Base-by-base conservation (phyloP, 2,329 filamentous ascomycete species). In the Erysiphe neolycopersici region DNA sequence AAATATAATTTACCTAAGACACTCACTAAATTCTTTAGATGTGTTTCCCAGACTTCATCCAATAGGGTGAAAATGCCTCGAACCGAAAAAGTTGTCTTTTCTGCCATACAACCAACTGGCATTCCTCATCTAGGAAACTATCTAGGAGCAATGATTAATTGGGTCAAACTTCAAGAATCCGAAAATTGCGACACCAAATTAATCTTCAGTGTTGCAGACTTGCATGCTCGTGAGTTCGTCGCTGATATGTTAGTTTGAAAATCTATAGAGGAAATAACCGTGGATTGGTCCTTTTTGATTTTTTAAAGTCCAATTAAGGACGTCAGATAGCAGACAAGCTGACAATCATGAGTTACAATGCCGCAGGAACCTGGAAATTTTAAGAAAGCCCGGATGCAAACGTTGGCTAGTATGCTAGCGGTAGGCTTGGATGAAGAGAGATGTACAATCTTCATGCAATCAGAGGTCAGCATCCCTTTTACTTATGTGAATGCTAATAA, bases 41-140 rank as follows among this genome's bases (percentile, higher is more conserved):
- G 22, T 26, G 8, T 26, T 8, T 26, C 22, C 8, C 22, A 26
- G 6, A 8, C 22, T 9, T 9, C 22, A 8, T 26, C 8, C 22
- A 5, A 1, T 5, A 4, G 22, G 22, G 8, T 8, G 22, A 33
- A 11, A 5, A 14, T 13, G n/a, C n/a, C 32, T 33, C n/a, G 2
- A 18, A 11, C 18, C 12, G 12, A 8, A 11, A 43, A 32, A 40
- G 16, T 78, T 46, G 72, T 95, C 54, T 94, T 98, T 64, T 95
- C 89, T 3, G 89, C 85, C 43, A 98, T 98, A 52, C 89, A 98
- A 60, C 89, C 89, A 16, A 98, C 89, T 0, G 89, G 87, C 32
- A 69, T 91, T 19, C 89, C 89, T 13, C 89, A 98, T 59, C 63
- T 98, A 29, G 89, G 89, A 44, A 98, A 98, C 62, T 98, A 94